Base-by-base conservation (phyloP, 176 grass and related monocot genomes). In the Cenchrus fungigraminus region DNA sequence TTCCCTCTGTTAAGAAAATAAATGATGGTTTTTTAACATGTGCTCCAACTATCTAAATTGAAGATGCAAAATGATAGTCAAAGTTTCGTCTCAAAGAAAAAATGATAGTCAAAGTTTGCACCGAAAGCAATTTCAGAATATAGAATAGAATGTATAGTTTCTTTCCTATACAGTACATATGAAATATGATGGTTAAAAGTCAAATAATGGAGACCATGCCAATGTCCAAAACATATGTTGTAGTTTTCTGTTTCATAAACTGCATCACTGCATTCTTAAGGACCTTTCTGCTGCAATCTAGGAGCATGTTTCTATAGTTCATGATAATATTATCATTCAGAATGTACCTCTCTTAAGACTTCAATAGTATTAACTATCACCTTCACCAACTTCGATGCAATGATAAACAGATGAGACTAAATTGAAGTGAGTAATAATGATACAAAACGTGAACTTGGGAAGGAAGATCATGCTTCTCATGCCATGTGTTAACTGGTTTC, bases 401-500 rank as follows among this genome's bases (percentile, higher is more conserved):
- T 91, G 60, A 75, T 91, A 82, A 77, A 79, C 57, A 88, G 82
- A 86, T 78, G 82, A 60, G 73, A 86, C 31, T 84, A 79, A 76
- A 84, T 91, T 88, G 79, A 80, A 89, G 89, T 77, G 79, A 83
- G 81, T 85, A 80, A 62, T 86, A 80, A 62, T 86, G 92, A 88
- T 79, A 86, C 88, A 86, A 81, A 77, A 90, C 14, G n/a, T 88
- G 86, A 86, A 57, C 55, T 71, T 88, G 80, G 79, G 82, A 80
- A 93, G 86, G 74, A 80, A 88, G 60, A 86, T 88, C 86, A 94
- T 90, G 86, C 83, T 88, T 88, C 88, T 86, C 80, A 64, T 94
- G 86, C 88, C 80, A 64, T 91, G 83, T 91, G 88, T 91, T 55
- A 71, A 68, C 54, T 73, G 45, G 13, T 59, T 80, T 13, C 75